Base-by-base conservation (phyloP, 495 filamentous ascomycete genomes). In the Hyaloscypha bicolor region DNA sequence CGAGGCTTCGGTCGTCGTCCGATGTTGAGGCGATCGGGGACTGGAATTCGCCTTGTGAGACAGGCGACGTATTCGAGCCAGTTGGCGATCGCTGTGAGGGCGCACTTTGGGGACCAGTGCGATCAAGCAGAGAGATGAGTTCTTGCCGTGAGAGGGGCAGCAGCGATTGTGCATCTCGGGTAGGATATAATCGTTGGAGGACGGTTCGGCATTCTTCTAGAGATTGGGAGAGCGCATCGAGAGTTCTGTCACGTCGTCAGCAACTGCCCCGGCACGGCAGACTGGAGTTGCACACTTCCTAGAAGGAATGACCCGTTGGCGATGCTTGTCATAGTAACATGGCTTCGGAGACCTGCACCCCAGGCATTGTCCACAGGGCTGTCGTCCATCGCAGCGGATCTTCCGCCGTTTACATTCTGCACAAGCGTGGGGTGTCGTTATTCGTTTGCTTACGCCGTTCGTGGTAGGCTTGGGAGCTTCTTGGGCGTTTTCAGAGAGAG, bases 271-370 rank as follows among this genome's bases (percentile, higher is more conserved):
- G 45, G 19, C 60, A 29, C 62, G 9, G 22, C 39, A 51, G 9
- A 62, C 56, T 29, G 37, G 60, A 37, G 30, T 3, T 33, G 63
- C 75, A 45, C 69, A 76, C 79, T 86, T 86, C 70, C 84, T 79
- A 2, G 84, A 86, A 0, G 84, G 84, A 57, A 86, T 85, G 21
- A 86, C 83, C 60, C 84, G 75, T 71, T 86, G 83, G 32, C 84
- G 79, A 74, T 86, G 84, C 76, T 86, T 85, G 75, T 86, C 84
- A 69, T 86, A 86, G 72, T 85, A 85, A 69, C 84, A 86, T 63
- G 82, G 75, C 75, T 85, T 85, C 55, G 83, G 84, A 42, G 83
- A 83, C 35, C 84, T 77, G 70, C 83, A 85, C 8, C 83, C 85
- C 19, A 85, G 80, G 67, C 84, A 86, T 73, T 85, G 84, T 12